Conservation (phyloP, 2,329 filamentous ascomycete species). For the Aspergillus novoparasiticus region DNA sequence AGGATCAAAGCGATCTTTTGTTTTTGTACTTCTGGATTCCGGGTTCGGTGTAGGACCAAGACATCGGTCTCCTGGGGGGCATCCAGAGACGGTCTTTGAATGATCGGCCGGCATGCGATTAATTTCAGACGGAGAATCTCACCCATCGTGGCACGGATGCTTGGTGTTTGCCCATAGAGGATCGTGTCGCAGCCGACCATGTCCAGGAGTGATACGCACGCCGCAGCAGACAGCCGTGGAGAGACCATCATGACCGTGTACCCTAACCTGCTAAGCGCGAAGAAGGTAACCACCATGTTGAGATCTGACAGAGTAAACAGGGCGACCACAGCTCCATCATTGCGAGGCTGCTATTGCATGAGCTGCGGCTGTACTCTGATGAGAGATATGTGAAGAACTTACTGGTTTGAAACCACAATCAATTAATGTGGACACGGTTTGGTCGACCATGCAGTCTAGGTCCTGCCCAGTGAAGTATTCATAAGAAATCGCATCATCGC, state of each 20-base stretch:
- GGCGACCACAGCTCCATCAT: slow-evolving; percentile 33
- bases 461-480: slow-evolving; percentile 46
- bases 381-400: background rate
- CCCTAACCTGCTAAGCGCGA: slow-evolving; percentile 49
- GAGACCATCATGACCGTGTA: slow-evolving; percentile 49
- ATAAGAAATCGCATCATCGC: slow-evolving; percentile 37
- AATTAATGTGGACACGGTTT: slow-evolving; percentile 36
- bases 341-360: slow-evolving; percentile 18
- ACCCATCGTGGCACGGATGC: slow-evolving; percentile 35
- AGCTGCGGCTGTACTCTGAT: background rate
- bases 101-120: slow-evolving; percentile 29
- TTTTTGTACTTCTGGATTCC: slow-evolving; percentile 30
- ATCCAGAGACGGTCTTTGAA: slow-evolving; percentile 13
- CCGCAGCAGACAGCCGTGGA: slow-evolving; percentile 44
- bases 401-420: slow-evolving; percentile 23
- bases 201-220: slow-evolving; percentile 45
- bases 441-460: slow-evolving; percentile 46
- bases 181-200: slow-evolving; percentile 38
- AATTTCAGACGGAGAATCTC: slow-evolving; percentile 29
- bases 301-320: slow-evolving; percentile 47
- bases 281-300: slow-evolving; percentile 47
- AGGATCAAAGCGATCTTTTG: slow-evolving; percentile 43
- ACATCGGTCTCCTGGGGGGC: slow-evolving; percentile 15
- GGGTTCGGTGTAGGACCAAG: slow-evolving; percentile 20
- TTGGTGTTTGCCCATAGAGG: slow-evolving; percentile 40